These are phyloP conservation scores for Neurospora sp. DNA, from an alignment of 495 filamentous ascomycete genomes.

Conservation along the genomic window DNA sequence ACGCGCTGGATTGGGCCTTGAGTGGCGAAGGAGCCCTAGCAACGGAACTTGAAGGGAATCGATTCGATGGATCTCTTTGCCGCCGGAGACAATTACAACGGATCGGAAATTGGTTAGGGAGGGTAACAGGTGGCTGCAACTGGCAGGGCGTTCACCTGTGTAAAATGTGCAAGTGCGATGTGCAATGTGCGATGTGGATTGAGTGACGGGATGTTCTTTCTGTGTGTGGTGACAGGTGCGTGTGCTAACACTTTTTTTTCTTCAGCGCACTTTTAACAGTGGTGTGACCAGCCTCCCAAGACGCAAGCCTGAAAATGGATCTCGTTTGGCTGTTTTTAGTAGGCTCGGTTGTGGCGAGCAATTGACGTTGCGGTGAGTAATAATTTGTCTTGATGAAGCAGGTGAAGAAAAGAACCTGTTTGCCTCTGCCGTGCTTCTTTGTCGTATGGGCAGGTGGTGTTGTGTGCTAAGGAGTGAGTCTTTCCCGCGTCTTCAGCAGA, in stretches of 20 bases:
- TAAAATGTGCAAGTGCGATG: not conserved
- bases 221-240: not conserved
- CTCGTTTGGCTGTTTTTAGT: conserved; percentile 3
- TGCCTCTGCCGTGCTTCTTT: not conserved
- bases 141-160: conserved; percentile 19
- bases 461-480: not conserved
- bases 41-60: not conserved
- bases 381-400: not conserved
- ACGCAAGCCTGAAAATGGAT: conserved; percentile 32
- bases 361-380: conserved; percentile 1
- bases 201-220: not conserved
- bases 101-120: conserved; percentile 1
- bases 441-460: not conserved
- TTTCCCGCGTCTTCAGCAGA: not conserved
- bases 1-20: conserved; percentile 25
- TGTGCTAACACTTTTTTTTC: not conserved
- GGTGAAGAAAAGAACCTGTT: not conserved
- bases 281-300: conserved; percentile 19
- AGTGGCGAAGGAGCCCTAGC: conserved; percentile 5
- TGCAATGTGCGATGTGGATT: not conserved
- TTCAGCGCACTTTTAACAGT: conserved; percentile 6
- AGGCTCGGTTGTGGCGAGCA: not conserved
- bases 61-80: conserved; percentile 16
- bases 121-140: conserved; percentile 37
- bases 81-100: conserved; percentile 9